These are phyloP conservation scores for Acephala macrosclerotiorum DNA, from an alignment of 2,329 filamentous ascomycete genomes.

Conservation along the genomic window DNA sequence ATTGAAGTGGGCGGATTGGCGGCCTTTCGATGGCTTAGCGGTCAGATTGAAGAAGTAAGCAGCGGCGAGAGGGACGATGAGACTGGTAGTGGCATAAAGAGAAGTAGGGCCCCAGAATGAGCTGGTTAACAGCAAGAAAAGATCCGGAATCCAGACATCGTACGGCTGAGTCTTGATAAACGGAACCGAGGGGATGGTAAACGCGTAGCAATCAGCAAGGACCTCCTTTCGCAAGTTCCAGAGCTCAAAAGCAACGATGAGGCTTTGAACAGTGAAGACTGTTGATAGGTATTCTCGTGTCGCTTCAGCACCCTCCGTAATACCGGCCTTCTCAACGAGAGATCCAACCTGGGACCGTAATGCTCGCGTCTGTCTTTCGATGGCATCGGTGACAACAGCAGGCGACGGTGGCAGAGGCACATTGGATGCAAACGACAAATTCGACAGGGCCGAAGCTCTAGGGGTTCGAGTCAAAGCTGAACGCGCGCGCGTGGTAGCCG, in stretches of 20 bases:
- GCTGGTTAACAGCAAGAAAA: conserved; percentile 78
- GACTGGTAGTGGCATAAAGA: conserved; percentile 77
- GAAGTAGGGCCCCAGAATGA: conserved; percentile 86
- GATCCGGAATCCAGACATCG: conserved; percentile 76
- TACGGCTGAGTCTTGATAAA: conserved; percentile 63
- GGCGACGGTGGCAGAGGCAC: conserved; percentile 83
- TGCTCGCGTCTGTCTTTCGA: conserved; percentile 74
- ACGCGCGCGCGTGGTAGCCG: conserved; percentile 38
- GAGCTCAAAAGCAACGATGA: conserved; percentile 74
- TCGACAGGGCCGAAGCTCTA: conserved; percentile 38
- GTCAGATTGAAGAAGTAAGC: conserved; percentile 95
- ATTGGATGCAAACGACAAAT: conserved; percentile 53
- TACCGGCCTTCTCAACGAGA: conserved; percentile 69
- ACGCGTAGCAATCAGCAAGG: conserved; percentile 74
- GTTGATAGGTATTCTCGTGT: conserved; percentile 76
- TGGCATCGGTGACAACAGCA: conserved; percentile 75
- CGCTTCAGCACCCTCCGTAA: conserved; percentile 69
- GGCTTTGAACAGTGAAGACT: conserved; percentile 73
- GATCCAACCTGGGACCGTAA: conserved; percentile 71
- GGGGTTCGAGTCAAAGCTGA: conserved; percentile 43
- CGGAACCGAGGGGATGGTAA: conserved; percentile 71
- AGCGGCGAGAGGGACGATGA: conserved; percentile 72
- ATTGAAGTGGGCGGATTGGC: conserved; percentile 53
- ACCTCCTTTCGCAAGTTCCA: conserved; percentile 74
- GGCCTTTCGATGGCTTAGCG: conserved; percentile 50